Evolutionary conservation across 2,329 filamentous ascomycete genomes (phyloP).

Genomic region (Phoma sp.): DNA sequence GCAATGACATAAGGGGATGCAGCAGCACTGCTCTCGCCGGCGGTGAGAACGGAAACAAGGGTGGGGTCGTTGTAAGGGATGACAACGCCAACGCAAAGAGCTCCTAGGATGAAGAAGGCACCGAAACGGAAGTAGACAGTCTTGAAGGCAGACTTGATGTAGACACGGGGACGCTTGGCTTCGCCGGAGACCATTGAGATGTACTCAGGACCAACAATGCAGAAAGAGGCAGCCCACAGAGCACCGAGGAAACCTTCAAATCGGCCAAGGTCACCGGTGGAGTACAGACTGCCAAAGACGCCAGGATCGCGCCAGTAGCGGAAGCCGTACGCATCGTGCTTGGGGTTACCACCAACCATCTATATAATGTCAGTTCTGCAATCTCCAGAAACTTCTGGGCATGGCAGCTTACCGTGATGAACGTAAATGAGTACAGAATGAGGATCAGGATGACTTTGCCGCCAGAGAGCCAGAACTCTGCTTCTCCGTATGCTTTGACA

Average conservation of each 20-base stretch:
- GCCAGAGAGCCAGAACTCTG: conserved; percentile 53
- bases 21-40: conserved; percentile 51
- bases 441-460: conserved; percentile 56
- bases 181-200: conserved; percentile 57
- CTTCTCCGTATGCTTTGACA: conserved; percentile 54
- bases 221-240: conserved; percentile 54
- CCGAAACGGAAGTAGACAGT: conserved; percentile 55
- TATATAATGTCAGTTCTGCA: neutral
- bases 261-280: conserved; percentile 33
- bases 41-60: conserved; percentile 60
- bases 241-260: conserved; percentile 49
- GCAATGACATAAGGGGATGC: conserved; percentile 69
- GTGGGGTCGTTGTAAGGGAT: conserved; percentile 72
- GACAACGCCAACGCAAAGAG: conserved; percentile 53
- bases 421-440: conserved; percentile 54
- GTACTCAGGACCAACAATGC: conserved; percentile 56
- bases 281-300: conserved; percentile 37
- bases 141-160: conserved; percentile 57
- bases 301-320: conserved; percentile 52
- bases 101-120: conserved; percentile 55
- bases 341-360: conserved; percentile 54
- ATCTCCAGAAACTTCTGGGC: fast-evolving
- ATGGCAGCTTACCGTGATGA: conserved; percentile 41
- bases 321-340: conserved; percentile 52
- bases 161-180: conserved; percentile 52